Conservation (phyloP, 2,329 filamentous ascomycete species). For the Diaporthe citri region DNA sequence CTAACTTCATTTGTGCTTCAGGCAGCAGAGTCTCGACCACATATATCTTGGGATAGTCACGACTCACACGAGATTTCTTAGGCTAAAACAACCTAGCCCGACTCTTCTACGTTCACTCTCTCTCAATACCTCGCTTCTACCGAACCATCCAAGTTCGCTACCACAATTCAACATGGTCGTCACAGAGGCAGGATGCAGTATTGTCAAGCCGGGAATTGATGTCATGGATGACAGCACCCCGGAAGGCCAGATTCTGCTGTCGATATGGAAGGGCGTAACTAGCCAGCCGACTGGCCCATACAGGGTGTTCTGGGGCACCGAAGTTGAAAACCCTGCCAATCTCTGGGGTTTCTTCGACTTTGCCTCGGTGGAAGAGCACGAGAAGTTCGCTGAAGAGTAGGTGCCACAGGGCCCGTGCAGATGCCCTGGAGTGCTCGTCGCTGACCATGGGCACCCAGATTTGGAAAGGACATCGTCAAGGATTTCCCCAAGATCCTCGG, state of each 20-base stretch:
- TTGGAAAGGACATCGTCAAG: conserved; percentile 40
- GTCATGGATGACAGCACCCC: conserved; percentile 42
- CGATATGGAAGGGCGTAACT: conserved; percentile 38
- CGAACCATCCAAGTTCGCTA: background rate
- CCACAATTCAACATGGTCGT: conserved; percentile 35
- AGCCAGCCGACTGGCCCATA: conserved; percentile 42
- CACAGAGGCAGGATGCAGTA: conserved; percentile 44
- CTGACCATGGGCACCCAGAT: conserved; percentile 27
- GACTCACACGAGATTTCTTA: background rate
- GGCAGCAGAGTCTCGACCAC: background rate
- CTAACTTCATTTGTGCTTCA: background rate
- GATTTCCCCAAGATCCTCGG: conserved; percentile 42
- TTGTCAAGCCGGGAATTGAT: conserved; percentile 42
- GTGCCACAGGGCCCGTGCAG: conserved; percentile 3
- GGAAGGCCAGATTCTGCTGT: conserved; percentile 40
- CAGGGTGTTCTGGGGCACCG: conserved; percentile 42
- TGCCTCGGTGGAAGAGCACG: conserved; percentile 45
- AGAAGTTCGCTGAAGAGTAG: conserved; percentile 43
- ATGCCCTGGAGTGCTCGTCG: background rate
- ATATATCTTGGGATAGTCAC: background rate
- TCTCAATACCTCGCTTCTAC: background rate
- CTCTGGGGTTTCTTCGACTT: conserved; percentile 47
- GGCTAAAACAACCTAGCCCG: background rate
- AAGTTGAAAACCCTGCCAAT: conserved; percentile 42
- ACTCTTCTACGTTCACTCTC: background rate